Conservation (phyloP, 1,139 yeast species). For the Debaryomyces sp. region DNA sequence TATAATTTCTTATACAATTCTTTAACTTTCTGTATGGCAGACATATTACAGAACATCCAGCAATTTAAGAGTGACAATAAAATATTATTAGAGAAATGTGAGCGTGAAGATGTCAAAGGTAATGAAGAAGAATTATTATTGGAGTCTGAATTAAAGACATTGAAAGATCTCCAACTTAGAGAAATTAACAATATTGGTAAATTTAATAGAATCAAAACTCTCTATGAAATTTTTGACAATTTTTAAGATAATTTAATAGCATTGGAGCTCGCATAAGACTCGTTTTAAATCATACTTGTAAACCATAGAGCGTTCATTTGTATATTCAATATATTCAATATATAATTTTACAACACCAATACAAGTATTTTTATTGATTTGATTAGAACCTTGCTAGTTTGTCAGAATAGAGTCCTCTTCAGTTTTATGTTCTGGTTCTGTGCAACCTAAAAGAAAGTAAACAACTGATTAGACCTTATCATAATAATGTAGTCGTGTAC, state of each 20-base stretch:
- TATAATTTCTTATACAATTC: slow-evolving; percentile 49
- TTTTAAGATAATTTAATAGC: slow-evolving; percentile 12
- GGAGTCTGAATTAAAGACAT: slow-evolving; percentile 72
- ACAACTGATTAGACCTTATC: no score
- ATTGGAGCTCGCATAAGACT: background rate
- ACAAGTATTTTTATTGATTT: no score
- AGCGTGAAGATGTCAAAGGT: slow-evolving; percentile 88
- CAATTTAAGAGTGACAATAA: slow-evolving; percentile 62
- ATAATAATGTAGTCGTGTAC: background rate
- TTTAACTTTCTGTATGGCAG: slow-evolving; percentile 54
- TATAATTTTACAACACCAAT: no score
- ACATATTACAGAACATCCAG: slow-evolving; percentile 57
- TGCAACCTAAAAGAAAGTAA: no score
- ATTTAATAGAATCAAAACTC: slow-evolving; percentile 53
- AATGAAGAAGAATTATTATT: slow-evolving; percentile 74
- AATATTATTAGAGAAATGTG: slow-evolving; percentile 74
- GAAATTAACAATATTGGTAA: slow-evolving; percentile 59
- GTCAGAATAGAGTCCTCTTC: background rate
- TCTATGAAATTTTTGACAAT: slow-evolving; percentile 55
- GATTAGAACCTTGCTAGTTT: no score
- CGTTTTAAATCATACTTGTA: background rate
- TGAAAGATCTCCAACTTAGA: slow-evolving; percentile 59
- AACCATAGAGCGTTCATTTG: background rate
- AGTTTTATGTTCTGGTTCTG: no score
- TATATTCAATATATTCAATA: background rate